Percentiles rank a stretch among this genome's conserved stretches.
phyloP scores from a whole-genome alignment of 1,284 basidiomycete species.

The Moesziomyces sp. region DNA sequence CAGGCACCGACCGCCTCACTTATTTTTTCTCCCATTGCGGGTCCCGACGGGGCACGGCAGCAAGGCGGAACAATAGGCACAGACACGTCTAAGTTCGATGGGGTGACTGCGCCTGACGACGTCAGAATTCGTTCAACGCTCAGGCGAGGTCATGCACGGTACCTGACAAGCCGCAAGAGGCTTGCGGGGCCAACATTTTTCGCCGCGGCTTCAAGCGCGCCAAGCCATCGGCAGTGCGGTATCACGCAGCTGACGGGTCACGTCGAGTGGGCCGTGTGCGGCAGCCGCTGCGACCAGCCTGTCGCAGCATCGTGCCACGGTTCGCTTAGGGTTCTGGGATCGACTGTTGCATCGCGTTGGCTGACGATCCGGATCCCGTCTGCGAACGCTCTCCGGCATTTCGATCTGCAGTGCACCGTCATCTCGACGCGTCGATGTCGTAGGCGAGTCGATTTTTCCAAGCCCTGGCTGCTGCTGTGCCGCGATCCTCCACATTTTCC shows the following conservation, averaged over 20 bases:
- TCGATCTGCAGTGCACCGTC: constrained; percentile 13
- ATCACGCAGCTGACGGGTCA: background rate
- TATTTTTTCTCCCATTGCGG: background rate
- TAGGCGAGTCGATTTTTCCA: constrained; percentile 1
- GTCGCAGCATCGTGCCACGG: background rate
- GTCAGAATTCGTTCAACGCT: constrained; percentile 5
- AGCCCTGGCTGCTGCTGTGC: background rate
- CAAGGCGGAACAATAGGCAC: background rate
- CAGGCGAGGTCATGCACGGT: background rate
- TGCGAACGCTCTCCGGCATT: constrained; percentile 1
- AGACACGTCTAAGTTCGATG: background rate
- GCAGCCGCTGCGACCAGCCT: constrained; percentile 1
- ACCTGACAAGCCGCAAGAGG: constrained; percentile 4
- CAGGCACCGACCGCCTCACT: constrained; percentile 1
- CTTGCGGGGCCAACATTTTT: constrained; percentile 3
- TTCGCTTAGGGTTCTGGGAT: constrained; percentile 10
- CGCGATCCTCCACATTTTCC: background rate
- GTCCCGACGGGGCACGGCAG: background rate
- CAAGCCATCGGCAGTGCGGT: constrained; percentile 3
- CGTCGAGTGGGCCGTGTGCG: background rate
- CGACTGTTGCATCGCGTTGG: constrained; percentile 12
- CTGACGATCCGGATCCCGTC: constrained; percentile 7
- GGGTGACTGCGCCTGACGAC: constrained; percentile 6
- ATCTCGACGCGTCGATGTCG: constrained; percentile 6
- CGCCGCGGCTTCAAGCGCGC: background rate